Percentiles rank a stretch among this genome's conserved stretches.
Evolutionary conservation across 2,329 filamentous ascomycete genomes (phyloP).

Genomic region (Ascocoryne sarcoides): DNA sequence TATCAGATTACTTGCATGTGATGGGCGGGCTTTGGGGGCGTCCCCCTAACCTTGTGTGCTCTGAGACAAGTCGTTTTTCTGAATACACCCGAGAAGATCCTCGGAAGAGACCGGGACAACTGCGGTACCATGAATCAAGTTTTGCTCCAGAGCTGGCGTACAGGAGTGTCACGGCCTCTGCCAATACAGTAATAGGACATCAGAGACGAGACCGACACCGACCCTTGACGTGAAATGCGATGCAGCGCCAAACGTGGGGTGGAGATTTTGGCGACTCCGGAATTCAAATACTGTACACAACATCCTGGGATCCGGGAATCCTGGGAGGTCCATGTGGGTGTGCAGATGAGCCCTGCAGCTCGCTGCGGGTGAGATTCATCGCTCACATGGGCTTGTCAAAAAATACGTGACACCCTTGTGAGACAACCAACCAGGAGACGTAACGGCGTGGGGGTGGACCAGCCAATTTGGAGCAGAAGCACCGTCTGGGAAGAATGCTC

Average conservation of each 20-base stretch:
- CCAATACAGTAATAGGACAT: background rate
- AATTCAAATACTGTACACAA: background rate
- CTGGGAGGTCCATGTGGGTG: slow-evolving; percentile 7
- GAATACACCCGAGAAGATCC: background rate
- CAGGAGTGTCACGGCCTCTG: background rate
- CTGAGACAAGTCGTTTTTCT: no score
- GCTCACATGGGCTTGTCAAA: slow-evolving; percentile 17
- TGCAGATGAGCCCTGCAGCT: slow-evolving; percentile 13
- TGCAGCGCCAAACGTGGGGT: background rate
- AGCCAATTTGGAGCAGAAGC: slow-evolving; percentile 9
- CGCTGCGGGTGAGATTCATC: slow-evolving; percentile 13
- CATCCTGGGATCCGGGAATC: slow-evolving; percentile 1
- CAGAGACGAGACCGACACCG: no score
- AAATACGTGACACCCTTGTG: slow-evolving; percentile 15
- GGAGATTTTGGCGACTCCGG: slow-evolving; percentile 2
- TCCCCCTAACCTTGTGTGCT: no score
- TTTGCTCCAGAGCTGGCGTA: background rate
- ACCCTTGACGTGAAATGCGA: no score
- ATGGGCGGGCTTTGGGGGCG: background rate
- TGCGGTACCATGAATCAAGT: background rate
- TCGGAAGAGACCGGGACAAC: background rate
- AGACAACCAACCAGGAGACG: slow-evolving; percentile 10
- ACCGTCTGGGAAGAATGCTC: slow-evolving; percentile 13
- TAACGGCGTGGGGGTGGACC: slow-evolving; percentile 9
- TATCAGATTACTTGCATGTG: background rate